Percentiles rank a stretch among this genome's conserved stretches.
These are phyloP conservation scores for Hygrocybe coccinea DNA, from an alignment of 768 basidiomycete species.

Conservation along the genomic window DNA sequence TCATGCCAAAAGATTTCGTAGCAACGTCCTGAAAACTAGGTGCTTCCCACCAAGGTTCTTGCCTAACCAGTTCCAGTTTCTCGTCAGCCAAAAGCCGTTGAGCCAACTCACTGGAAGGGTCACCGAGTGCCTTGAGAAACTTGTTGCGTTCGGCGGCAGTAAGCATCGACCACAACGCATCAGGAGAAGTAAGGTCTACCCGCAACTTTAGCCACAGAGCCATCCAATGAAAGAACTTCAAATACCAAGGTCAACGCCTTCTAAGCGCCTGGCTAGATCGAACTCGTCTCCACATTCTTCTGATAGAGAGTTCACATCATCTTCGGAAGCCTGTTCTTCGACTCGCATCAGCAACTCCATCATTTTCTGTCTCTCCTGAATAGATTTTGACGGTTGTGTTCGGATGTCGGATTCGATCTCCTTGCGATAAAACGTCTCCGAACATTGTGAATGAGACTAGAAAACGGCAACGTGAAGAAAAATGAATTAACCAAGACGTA, in stretches of 20 bases:
- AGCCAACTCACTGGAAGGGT: conserved; percentile 59
- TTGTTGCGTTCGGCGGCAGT: conserved; percentile 53
- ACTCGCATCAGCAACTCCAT: conserved; percentile 67
- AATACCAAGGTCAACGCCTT: conserved; percentile 59
- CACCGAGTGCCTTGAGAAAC: conserved; percentile 54
- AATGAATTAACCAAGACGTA: conserved; percentile 1
- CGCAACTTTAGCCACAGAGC: neutral
- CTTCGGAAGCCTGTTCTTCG: conserved; percentile 52
- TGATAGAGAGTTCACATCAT: conserved; percentile 30
- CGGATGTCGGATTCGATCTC: conserved; percentile 64
- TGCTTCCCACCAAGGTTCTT: conserved; percentile 72
- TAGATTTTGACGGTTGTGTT: conserved; percentile 47
- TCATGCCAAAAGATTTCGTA: conserved; percentile 29
- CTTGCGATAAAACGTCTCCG: conserved; percentile 76
- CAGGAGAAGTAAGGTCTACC: conserved; percentile 51
- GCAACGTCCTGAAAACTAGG: conserved; percentile 9
- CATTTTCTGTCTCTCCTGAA: conserved; percentile 59
- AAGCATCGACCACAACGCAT: conserved; percentile 58
- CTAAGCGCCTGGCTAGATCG: conserved; percentile 49
- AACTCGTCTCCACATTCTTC: conserved; percentile 35
- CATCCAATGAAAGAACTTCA: neutral
- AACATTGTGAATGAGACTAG: conserved; percentile 65
- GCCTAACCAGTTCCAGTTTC: conserved; percentile 45
- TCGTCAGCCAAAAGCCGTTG: conserved; percentile 55
- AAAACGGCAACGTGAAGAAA: conserved; percentile 8